A percentile compares a stretch with the other conserved stretches of the same genome.
These are phyloP conservation scores for Parasitella parasitica DNA, from an alignment of 371 early-diverging fungal species.

Conservation along the genomic window DNA sequence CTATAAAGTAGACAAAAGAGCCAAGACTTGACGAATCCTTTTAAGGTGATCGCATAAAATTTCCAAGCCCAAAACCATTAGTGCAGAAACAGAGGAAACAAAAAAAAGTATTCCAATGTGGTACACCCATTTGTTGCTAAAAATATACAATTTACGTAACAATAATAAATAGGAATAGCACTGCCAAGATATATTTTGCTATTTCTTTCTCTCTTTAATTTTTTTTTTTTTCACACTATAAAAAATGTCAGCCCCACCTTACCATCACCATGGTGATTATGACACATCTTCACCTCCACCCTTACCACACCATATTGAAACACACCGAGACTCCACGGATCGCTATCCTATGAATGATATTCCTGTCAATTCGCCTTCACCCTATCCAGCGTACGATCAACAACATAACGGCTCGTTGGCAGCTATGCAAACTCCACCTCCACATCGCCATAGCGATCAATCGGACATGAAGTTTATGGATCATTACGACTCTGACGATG, in stretches of 20 bases:
- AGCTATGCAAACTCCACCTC: background rate
- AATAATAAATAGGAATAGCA: background rate
- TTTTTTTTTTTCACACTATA: background rate
- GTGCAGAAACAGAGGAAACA: background rate
- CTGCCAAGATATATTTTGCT: background rate
- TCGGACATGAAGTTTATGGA: slow-evolving; percentile 21
- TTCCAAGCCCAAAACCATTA: background rate
- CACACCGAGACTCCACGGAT: slow-evolving; percentile 5
- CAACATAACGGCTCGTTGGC: background rate
- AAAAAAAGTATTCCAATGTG: too few relatives aligned
- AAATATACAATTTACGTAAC: background rate
- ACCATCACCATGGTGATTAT: slow-evolving; percentile 10
- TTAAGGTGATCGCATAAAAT: too few relatives aligned
- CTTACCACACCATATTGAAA: slow-evolving; percentile 18
- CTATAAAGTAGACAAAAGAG: background rate
- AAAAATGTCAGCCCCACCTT: slow-evolving; percentile 10
- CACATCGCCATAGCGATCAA: background rate
- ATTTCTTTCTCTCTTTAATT: background rate
- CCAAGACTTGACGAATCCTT: too few relatives aligned
- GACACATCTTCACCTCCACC: slow-evolving; percentile 7
- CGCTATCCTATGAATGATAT: slow-evolving; percentile 18
- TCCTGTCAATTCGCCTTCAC: slow-evolving; percentile 20
- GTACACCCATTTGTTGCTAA: background rate
- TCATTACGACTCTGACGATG: slow-evolving; percentile 30
- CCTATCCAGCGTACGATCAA: slow-evolving; percentile 12